phyloP scores from a whole-genome alignment of 768 basidiomycete species.

The Asterophora lycoperdoides region DNA sequence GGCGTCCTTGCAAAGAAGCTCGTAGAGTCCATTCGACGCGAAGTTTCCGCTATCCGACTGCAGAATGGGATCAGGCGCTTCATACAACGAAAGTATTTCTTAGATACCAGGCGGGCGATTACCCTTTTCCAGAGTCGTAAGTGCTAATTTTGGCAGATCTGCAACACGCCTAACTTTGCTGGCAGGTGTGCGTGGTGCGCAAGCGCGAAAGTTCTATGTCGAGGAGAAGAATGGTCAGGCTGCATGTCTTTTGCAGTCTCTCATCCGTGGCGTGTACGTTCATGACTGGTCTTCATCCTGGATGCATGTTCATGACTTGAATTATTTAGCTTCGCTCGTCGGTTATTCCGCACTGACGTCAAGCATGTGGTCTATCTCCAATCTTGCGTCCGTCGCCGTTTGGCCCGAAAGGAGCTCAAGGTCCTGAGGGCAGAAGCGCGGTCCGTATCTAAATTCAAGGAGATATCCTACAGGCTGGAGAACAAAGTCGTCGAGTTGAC shows the following conservation, averaged over 20 bases:
- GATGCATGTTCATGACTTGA: conserved; percentile 1
- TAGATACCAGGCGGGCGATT: conserved; percentile 56
- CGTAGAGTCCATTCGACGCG: conserved; percentile 65
- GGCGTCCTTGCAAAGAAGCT: conserved; percentile 73
- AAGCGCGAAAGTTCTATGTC: conserved; percentile 56
- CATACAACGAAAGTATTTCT: conserved; percentile 68
- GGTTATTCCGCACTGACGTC: conserved; percentile 54
- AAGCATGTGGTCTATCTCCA: conserved; percentile 79
- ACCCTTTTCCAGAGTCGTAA: conserved; percentile 80
- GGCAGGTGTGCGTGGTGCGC: conserved; percentile 70
- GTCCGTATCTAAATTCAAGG: conserved; percentile 97
- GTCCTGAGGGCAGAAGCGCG: conserved; percentile 86
- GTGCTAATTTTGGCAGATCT: conserved; percentile 28
- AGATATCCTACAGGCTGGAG: conserved; percentile 95
- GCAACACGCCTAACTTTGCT: not conserved
- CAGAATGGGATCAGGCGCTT: conserved; percentile 72
- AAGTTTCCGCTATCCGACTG: conserved; percentile 70
- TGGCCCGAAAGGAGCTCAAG: conserved; percentile 84
- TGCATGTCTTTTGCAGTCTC: conserved; percentile 71
- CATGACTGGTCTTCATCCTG: conserved; percentile 26
- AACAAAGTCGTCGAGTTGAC: conserved; percentile 99
- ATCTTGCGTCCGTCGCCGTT: conserved; percentile 84
- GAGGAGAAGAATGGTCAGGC: conserved; percentile 56
- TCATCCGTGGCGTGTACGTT: conserved; percentile 80
- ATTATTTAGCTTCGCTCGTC: conserved; percentile 47